Evolutionary conservation across 352 stramenopile genomes (phyloP), one percentile per base, ranked within the genome.

Genomic region (Peronospora farinosa): DNA sequence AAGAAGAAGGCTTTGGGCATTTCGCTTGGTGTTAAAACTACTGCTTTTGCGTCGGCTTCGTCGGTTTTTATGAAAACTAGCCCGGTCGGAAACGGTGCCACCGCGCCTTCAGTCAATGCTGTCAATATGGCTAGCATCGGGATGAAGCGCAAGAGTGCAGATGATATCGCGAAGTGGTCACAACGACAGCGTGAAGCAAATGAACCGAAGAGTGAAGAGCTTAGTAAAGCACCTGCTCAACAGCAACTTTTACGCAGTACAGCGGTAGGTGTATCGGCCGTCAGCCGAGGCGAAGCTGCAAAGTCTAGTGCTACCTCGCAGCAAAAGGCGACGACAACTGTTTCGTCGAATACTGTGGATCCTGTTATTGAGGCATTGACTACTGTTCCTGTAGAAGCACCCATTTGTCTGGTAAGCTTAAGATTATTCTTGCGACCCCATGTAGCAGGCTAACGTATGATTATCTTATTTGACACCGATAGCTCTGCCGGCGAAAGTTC

Each of bases 401-500:
- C 79, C 3, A 91, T 93, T 55, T 93, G 82, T 40, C 44, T 93
- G 74, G 82, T 92, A 71, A 42, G 75, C 30, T 12, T n/a, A 8
- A 27, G 2, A 5, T 42, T 12, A 17, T 8, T 32, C 13, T 41
- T 7, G 21, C 12, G 33, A 21, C 4, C 30, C 25, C 3, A 16
- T 25, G 12, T 43, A 16, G 2, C 38, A 42, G 25, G 3, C 16
- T 41, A 40, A 49, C 38, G 49, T 32, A 47, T 5, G 36, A 10
- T 6, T 15, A 33, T 21, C n/a, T 36, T 39, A 36, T 41, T 12
- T 42, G 8, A 9, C 27, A 42, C 27, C n/a, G 23, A 1, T 31
- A 93, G 83, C 63, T 93, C 10, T 93, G 83, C 53, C 74, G 80
- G 5, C 71, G 83, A 7, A 92, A 93, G 48, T 91, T 92, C 41